These are phyloP conservation scores for Pyrenophora seminiperda DNA, from an alignment of 2,329 filamentous ascomycete species.

Conservation along the genomic window DNA sequence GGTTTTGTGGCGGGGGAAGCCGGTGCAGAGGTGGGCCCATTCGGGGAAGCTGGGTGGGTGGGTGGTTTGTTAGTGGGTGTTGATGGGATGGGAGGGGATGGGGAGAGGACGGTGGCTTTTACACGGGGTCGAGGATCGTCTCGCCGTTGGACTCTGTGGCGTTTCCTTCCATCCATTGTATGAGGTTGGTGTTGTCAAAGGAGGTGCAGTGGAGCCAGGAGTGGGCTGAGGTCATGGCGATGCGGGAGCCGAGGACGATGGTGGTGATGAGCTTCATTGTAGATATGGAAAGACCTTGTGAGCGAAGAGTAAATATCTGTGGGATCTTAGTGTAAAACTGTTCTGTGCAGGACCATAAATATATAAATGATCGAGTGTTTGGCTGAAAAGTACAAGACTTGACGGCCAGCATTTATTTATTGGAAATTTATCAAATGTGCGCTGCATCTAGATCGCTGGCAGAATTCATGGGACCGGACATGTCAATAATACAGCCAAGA, in stretches of 20 bases:
- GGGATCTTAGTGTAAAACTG: not conserved
- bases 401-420: too few species aligned
- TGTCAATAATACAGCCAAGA: too few species aligned
- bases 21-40: conserved; percentile 27
- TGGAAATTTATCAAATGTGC: too few species aligned
- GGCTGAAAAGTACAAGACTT: too few species aligned
- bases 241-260: not conserved
- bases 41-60: conserved; percentile 19
- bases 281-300: not conserved
- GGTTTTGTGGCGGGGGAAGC: conserved; percentile 29
- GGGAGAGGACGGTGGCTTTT: not conserved
- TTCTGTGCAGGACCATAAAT: too few species aligned
- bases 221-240: conserved; percentile 20
- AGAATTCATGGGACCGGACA: too few species aligned
- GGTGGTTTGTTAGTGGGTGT: too few species aligned
- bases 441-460: too few species aligned
- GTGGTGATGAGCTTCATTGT: not conserved
- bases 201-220: conserved; percentile 36
- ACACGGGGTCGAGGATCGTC: conserved; percentile 14
- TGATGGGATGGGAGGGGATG: not conserved
- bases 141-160: conserved; percentile 21
- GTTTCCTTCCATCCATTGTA: not conserved
- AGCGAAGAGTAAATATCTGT: too few species aligned
- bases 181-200: conserved; percentile 25
- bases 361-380: too few species aligned